Percentiles rank a stretch among this genome's conserved stretches.
Conservation (phyloP, 768 basidiomycete species). For the Lactarius evosmus region DNA sequence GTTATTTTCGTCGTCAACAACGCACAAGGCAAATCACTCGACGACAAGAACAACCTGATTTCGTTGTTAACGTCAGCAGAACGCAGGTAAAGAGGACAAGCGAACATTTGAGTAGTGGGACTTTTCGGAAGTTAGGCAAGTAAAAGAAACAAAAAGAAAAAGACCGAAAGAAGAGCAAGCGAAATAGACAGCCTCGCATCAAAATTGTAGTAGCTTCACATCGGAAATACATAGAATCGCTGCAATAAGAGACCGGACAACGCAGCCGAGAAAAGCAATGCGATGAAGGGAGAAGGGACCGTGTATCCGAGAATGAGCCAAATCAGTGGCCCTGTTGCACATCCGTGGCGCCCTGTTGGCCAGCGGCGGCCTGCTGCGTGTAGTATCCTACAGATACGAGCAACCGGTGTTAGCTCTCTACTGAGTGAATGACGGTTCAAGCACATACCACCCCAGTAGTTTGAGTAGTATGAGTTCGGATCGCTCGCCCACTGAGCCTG, state of each 20-base stretch:
- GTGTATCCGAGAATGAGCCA: conserved; percentile 2
- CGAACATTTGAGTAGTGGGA: conserved; percentile 11
- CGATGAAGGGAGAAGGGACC: conserved; percentile 7
- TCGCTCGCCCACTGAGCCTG: conserved; percentile 80
- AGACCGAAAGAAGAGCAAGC: conserved; percentile 9
- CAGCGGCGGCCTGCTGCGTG: conserved; percentile 61
- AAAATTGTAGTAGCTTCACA: conserved; percentile 6
- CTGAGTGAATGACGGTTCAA: conserved; percentile 1
- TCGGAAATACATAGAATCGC: conserved; percentile 16
- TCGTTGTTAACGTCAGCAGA: conserved; percentile 21
- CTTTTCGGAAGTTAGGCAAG: conserved; percentile 26
- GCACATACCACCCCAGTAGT: conserved; percentile 81
- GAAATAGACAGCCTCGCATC: conserved; percentile 18
- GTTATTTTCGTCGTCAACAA: not conserved
- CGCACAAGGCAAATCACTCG: not conserved
- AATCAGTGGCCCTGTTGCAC: conserved; percentile 34
- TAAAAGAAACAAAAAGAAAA: conserved; percentile 40
- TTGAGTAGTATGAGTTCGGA: conserved; percentile 71
- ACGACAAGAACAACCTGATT: conserved; percentile 7
- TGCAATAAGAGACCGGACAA: conserved; percentile 18
- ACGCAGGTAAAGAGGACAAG: conserved; percentile 4
- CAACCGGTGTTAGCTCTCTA: not conserved
- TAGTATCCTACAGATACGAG: conserved; percentile 61
- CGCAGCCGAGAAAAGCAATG: conserved; percentile 10
- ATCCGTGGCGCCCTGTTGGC: conserved; percentile 58